Evolutionary conservation across 208 protist species (phyloP).

Genomic region (Acanthamoeba culbertsoni): DNA sequence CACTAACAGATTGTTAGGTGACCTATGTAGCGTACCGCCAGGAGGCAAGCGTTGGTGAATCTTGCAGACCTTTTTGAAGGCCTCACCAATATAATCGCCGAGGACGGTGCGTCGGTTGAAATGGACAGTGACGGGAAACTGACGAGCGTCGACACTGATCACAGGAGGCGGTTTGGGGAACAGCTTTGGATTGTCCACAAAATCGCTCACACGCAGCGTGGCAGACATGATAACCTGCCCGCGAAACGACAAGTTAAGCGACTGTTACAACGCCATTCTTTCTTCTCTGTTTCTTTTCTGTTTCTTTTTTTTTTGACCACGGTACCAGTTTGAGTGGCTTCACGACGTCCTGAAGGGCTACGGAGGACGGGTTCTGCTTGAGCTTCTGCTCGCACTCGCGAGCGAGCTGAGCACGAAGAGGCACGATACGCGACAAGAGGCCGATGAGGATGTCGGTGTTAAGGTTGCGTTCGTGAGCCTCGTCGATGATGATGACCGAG

Average conservation of each 20-base stretch:
- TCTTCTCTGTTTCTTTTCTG: too few relatives aligned
- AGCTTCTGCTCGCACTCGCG: background rate
- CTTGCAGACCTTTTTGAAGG: conserved; percentile 93
- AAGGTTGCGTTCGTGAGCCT: conserved; percentile 91
- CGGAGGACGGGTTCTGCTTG: background rate
- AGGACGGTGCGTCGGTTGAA: conserved; percentile 93
- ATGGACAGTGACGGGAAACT: conserved; percentile 97
- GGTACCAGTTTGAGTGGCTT: conserved; percentile 65
- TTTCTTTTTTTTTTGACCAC: too few relatives aligned
- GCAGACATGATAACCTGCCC: conserved; percentile 90
- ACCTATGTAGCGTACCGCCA: conserved; percentile 80
- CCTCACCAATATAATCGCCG: conserved; percentile 93
- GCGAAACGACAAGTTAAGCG: too few relatives aligned
- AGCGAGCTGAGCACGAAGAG: conserved; percentile 81
- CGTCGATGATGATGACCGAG: conserved; percentile 91
- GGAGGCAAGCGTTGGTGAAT: conserved; percentile 96
- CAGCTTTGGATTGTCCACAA: conserved; percentile 92
- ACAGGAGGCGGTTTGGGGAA: conserved; percentile 94
- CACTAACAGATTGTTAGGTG: background rate
- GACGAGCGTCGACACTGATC: conserved; percentile 93
- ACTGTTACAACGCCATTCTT: too few relatives aligned
- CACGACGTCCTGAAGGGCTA: background rate
- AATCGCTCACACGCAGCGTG: conserved; percentile 88
- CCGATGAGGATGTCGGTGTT: conserved; percentile 97
- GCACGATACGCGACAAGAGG: conserved; percentile 96